Base-by-base conservation (phyloP, 2,329 filamentous ascomycete species). In the Didymella segeticola region DNA sequence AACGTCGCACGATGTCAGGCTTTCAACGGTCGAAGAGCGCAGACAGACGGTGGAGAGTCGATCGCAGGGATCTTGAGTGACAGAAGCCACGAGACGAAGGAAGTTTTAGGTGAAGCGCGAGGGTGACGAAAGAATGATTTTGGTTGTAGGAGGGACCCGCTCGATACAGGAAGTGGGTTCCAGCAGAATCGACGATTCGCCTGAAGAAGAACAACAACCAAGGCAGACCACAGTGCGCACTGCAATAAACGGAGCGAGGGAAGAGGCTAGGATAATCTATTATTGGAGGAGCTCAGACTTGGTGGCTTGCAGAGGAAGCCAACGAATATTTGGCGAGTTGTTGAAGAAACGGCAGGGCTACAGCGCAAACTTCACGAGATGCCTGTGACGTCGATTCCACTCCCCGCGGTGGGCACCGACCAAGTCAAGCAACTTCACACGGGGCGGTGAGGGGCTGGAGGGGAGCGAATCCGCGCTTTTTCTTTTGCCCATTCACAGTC, bases 81-180 rank as follows among this genome's bases (percentile, higher is more conserved):
- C 7, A 39, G 43, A 34, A 38, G 26, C 38, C 27, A 47, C 43
- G n/a, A 12, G n/a, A 20, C 27, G 22, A 19, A 41, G 46, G 22
- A 33, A 37, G 51, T 47, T 43, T 51, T 45, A 34, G 29, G 33
- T 31, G 38, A 27, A 50, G 47, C 48, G 49, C 41, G 54, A 47
- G 50, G 55, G 66, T 70, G 67, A 70, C 67, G 69, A 68, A 64
- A 70, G 65, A 55, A 69, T 69, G 68, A 70, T 68, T 61, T 62
- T 65, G 43, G 55, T 54, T 43, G 45, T 54, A n/a, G 23, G 23
- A 47, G 53, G 56, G 63, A 58, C 57, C 64, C 60, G 63, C 60
- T 56, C 54, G 53, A 58, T 30, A 30, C 53, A 57, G 57, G 49
- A 60, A 60, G 63, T 63, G 63, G 65, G 53, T 67, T 68, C 66